A percentile compares a stretch with the other conserved stretches of the same genome.
phyloP scores from a whole-genome alignment of 2,329 filamentous ascomycete species.

The Albifimbria verrucaria region DNA sequence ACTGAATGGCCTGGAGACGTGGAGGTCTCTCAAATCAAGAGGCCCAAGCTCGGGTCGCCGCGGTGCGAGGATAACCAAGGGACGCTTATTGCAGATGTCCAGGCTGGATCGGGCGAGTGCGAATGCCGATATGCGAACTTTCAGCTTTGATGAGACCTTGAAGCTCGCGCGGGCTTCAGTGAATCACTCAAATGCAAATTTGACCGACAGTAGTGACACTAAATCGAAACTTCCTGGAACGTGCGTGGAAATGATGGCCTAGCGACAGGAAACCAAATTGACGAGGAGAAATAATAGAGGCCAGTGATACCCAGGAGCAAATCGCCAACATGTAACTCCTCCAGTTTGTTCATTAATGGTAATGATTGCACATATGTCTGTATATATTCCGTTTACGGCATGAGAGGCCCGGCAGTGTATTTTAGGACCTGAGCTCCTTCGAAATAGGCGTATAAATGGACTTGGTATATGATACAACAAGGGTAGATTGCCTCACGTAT shows the following conservation, averaged over 20 bases:
- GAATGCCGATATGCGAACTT: slow-evolving; percentile 36
- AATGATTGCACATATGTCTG: not conserved
- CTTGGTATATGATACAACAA: too few species aligned
- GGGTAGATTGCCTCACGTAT: too few species aligned
- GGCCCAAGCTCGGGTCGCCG: slow-evolving; percentile 39
- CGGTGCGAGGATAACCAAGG: slow-evolving; percentile 46
- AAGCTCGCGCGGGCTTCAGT: too few species aligned
- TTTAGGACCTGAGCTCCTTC: too few species aligned
- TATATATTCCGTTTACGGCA: not conserved
- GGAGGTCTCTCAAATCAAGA: slow-evolving; percentile 49
- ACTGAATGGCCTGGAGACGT: slow-evolving; percentile 56
- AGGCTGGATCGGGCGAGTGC: slow-evolving; percentile 32
- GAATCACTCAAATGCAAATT: too few species aligned
- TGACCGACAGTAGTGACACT: too few species aligned
- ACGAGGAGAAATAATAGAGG: too few species aligned
- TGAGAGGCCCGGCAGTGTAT: too few species aligned
- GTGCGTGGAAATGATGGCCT: too few species aligned
- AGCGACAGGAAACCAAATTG: too few species aligned
- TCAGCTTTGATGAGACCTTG: slow-evolving; percentile 8
- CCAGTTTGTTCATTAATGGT: not conserved
- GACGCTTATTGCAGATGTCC: slow-evolving; percentile 31
- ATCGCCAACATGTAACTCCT: not conserved
- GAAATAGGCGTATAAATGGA: too few species aligned
- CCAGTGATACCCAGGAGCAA: not conserved
- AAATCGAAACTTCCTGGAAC: too few species aligned